Conservation (phyloP, 2,329 filamentous ascomycete genomes). For the Pseudocercospora cruenta region DNA sequence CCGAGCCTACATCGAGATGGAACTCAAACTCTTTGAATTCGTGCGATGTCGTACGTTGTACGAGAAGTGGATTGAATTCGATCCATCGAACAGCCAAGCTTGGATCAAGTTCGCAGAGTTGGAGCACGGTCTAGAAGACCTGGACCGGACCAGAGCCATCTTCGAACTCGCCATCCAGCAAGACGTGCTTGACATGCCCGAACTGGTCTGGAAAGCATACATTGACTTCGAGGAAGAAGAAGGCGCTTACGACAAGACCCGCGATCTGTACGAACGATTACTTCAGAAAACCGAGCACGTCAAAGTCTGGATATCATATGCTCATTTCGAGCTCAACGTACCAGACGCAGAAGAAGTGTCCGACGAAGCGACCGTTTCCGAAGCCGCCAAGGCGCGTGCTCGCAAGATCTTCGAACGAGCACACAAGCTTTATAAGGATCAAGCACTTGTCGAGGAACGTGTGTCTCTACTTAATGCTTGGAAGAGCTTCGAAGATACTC, state of each 20-base stretch:
- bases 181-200: conserved; percentile 89
- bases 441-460: conserved; percentile 90
- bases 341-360: conserved; percentile 70
- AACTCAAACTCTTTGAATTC: conserved; percentile 94
- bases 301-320: conserved; percentile 99
- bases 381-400: conserved; percentile 80
- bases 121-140: conserved; percentile 86
- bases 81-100: conserved; percentile 83
- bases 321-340: conserved; percentile 96
- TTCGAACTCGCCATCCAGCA: conserved; percentile 89
- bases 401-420: conserved; percentile 83
- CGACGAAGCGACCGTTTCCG: conserved; percentile 68
- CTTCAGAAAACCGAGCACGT: conserved; percentile 96
- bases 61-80: conserved; percentile 92
- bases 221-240: conserved; percentile 99
- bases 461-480: conserved; percentile 89
- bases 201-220: conserved; percentile 95
- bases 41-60: conserved; percentile 86
- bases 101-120: conserved; percentile 98
- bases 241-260: conserved; percentile 74
- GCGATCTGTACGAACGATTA: conserved; percentile 84
- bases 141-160: conserved; percentile 84
- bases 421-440: conserved; percentile 83
- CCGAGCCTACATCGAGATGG: conserved; percentile 88
- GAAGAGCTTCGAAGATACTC: conserved; percentile 86